A percentile compares a stretch with the other conserved stretches of the same genome.
Evolutionary conservation across 106 monocot genomes (phyloP).

Genomic region (Phalaenopsis aphrodite): DNA sequence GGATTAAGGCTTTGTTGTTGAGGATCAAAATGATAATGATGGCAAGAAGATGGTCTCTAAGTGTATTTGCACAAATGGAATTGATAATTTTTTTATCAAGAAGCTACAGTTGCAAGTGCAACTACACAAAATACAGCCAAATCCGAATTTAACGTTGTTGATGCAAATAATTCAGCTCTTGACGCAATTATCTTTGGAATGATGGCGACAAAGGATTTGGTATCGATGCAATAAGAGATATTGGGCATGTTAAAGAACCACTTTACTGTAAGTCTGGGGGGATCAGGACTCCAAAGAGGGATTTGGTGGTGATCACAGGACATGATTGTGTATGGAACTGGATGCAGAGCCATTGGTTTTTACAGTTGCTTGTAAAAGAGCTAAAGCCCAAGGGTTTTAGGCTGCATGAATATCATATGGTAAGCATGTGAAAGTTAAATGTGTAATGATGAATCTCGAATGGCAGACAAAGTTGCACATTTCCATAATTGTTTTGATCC

Average conservation of each 20-base stretch:
- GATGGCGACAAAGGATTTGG: too few species aligned
- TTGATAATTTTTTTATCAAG: too few species aligned
- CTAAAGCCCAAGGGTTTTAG: neutral
- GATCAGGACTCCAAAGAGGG: neutral
- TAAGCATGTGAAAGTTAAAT: neutral
- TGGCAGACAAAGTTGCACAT: neutral
- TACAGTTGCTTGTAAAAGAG: neutral
- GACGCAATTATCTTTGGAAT: too few species aligned
- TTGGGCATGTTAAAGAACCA: neutral
- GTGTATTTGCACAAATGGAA: too few species aligned
- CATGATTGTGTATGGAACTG: neutral
- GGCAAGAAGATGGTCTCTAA: too few species aligned
- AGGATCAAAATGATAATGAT: too few species aligned
- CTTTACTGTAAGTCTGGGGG: neutral
- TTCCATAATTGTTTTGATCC: neutral
- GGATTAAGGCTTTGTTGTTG: too few species aligned
- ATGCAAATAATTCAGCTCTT: too few species aligned
- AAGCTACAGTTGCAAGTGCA: too few species aligned
- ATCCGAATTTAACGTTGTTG: too few species aligned
- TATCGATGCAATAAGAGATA: neutral
- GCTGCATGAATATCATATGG: neutral
- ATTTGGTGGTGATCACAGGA: neutral
- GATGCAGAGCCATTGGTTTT: neutral
- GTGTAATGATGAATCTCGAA: neutral
- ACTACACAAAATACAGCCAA: too few species aligned